Percentiles rank a stretch among this genome's conserved stretches.
These are phyloP conservation scores for Dovyalis caffra DNA, from an alignment of 345 rosid species.

Conservation along the genomic window DNA sequence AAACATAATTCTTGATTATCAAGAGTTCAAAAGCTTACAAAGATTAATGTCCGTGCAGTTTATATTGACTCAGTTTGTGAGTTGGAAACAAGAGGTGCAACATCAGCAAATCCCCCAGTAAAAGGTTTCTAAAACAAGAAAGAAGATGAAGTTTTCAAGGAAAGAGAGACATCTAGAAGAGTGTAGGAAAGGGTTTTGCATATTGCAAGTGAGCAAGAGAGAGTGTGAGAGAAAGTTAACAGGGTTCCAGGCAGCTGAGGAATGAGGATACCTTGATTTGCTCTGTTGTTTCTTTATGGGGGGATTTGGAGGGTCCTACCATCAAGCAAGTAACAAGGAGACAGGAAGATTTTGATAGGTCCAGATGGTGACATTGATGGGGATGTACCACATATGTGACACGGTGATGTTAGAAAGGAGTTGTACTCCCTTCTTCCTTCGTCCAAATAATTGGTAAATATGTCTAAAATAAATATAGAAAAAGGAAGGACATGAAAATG, in stretches of 20 bases:
- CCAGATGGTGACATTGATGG: neutral
- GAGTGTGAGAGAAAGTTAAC: no score
- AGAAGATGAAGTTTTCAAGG: neutral
- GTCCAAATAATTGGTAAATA: no score
- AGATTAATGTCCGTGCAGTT: neutral
- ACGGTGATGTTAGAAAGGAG: no score
- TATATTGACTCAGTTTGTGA: neutral
- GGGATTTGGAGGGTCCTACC: neutral
- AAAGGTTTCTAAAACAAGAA: neutral
- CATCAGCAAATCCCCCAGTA: neutral
- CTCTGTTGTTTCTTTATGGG: neutral
- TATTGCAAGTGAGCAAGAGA: neutral
- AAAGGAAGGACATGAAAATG: no score
- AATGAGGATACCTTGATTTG: neutral
- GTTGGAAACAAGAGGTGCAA: neutral
- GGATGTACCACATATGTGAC: no score
- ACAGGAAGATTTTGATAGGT: neutral
- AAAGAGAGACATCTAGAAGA: constrained; percentile 5
- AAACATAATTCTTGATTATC: constrained; percentile 4
- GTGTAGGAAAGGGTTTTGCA: neutral
- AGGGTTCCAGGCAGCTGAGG: no score
- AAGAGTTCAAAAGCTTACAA: neutral
- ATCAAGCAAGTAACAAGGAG: neutral
- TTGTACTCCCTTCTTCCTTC: no score
- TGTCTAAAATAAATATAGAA: no score